These are phyloP conservation scores for Ajuga reptans DNA, from an alignment of 305 asterid species.

Conservation along the genomic window DNA sequence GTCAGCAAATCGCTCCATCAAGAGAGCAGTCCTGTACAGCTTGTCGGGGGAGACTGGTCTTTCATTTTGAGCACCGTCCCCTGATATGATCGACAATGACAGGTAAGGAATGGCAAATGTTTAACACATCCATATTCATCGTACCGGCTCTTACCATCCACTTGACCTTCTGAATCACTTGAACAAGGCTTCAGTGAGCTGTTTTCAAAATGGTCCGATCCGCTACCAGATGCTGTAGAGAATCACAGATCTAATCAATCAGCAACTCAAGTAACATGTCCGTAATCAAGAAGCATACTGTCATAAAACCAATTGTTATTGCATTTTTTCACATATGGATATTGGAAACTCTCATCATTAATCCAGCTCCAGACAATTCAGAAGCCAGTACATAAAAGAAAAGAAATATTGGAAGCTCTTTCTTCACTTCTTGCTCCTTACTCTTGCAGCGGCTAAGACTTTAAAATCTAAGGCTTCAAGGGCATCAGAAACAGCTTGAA, in stretches of 20 bases:
- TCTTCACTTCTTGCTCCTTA: too few relatives aligned
- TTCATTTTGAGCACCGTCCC: slow-evolving; percentile 50
- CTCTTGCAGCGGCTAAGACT: background rate
- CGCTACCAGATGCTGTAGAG: slow-evolving; percentile 52
- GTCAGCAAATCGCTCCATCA: slow-evolving; percentile 63
- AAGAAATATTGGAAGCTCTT: too few relatives aligned
- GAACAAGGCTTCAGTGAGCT: slow-evolving; percentile 47
- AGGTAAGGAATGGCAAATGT: slow-evolving; percentile 18
- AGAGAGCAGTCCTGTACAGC: slow-evolving; percentile 70
- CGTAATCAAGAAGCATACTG: background rate
- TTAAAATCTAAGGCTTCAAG: background rate
- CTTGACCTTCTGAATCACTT: slow-evolving; percentile 52
- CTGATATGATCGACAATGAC: slow-evolving; percentile 30
- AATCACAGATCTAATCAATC: slow-evolving; percentile 10
- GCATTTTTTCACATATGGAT: background rate
- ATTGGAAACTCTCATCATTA: background rate
- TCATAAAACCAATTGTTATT: background rate
- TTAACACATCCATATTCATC: slow-evolving; percentile 13
- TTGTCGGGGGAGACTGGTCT: slow-evolving; percentile 67
- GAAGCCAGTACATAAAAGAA: too few relatives aligned
- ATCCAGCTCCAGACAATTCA: too few relatives aligned
- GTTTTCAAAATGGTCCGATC: slow-evolving; percentile 54
- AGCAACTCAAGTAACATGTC: slow-evolving; percentile 8
- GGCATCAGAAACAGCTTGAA: background rate
- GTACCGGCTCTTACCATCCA: slow-evolving; percentile 50